A percentile compares a stretch with the other conserved stretches of the same genome.
These are phyloP conservation scores for Epithemia pelagica DNA, from an alignment of 108 stramenopile species.

Conservation along the genomic window DNA sequence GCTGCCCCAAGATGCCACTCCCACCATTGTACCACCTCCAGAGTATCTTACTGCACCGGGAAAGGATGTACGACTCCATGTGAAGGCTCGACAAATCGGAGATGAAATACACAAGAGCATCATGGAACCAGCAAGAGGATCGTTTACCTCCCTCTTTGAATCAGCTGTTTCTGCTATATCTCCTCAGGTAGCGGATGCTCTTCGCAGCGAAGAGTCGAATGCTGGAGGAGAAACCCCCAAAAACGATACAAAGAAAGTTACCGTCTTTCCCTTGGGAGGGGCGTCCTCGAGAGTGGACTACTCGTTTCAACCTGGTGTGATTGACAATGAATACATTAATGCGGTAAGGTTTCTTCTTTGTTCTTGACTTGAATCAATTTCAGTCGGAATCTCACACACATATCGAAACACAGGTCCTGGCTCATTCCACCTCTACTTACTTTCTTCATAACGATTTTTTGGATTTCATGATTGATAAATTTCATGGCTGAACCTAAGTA, in stretches of 20 bases:
- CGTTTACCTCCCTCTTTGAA: constrained; percentile 3
- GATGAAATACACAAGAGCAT: constrained; percentile 46
- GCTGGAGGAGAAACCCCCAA: background rate
- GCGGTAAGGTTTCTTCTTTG: background rate
- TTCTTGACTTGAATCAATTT: too few species aligned
- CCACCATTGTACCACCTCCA: constrained; percentile 20
- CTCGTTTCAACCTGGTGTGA: constrained; percentile 63
- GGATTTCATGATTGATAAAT: background rate
- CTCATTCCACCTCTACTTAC: constrained; percentile 4
- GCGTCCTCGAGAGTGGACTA: constrained; percentile 46
- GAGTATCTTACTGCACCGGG: constrained; percentile 58
- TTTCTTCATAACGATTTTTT: background rate
- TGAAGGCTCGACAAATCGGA: constrained; percentile 65
- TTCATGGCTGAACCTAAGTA: background rate
- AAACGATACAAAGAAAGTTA: background rate
- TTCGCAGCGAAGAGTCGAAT: background rate
- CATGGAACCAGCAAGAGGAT: constrained; percentile 8
- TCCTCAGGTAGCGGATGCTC: background rate
- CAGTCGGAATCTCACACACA: too few species aligned
- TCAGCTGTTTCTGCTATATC: background rate
- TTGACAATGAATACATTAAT: constrained; percentile 69
- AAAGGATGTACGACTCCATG: constrained; percentile 62
- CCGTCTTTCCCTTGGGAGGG: constrained; percentile 60
- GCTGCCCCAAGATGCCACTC: constrained; percentile 13
- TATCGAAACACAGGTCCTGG: background rate